Evolutionary conservation across 2,329 filamentous ascomycete genomes (phyloP).

Genomic region (Ascochyta fabae): DNA sequence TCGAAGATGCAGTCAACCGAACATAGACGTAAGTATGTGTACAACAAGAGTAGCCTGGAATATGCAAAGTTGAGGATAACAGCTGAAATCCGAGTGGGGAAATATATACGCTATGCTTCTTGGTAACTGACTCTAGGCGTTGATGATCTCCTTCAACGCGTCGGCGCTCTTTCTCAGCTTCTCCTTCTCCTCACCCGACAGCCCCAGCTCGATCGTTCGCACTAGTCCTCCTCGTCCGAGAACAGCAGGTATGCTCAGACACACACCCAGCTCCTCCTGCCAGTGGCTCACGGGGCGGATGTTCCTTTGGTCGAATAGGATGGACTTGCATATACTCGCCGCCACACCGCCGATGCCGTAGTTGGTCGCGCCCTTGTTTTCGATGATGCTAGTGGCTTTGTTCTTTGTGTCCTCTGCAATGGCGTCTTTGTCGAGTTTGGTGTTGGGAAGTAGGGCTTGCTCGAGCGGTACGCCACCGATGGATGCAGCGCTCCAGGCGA

Average conservation of each 20-base stretch:
- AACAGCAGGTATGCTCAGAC: constrained; percentile 27
- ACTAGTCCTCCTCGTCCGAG: constrained; percentile 24
- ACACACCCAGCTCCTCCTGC: constrained; percentile 20
- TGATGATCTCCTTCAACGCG: constrained; percentile 23
- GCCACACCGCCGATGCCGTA: constrained; percentile 30
- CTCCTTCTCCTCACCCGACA: constrained; percentile 18
- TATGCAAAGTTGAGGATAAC: no score
- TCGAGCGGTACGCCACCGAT: constrained; percentile 21
- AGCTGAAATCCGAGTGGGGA: no score
- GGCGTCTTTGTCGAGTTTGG: constrained; percentile 6
- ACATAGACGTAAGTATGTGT: no score
- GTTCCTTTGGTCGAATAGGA: constrained; percentile 22
- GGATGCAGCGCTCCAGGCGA: constrained; percentile 21
- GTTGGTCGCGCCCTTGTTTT: constrained; percentile 30
- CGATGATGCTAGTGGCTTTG: constrained; percentile 24
- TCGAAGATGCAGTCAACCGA: no score
- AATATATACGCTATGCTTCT: neutral
- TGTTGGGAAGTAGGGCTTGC: neutral
- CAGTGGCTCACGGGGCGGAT: constrained; percentile 23
- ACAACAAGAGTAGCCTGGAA: no score
- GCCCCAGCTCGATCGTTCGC: constrained; percentile 12
- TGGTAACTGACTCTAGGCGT: neutral
- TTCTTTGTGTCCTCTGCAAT: constrained; percentile 24
- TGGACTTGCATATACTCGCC: constrained; percentile 24
- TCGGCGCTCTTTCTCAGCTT: constrained; percentile 20